phyloP scores from a whole-genome alignment of 495 filamentous ascomycete species.

The Annulohypoxylon maeteangense region DNA sequence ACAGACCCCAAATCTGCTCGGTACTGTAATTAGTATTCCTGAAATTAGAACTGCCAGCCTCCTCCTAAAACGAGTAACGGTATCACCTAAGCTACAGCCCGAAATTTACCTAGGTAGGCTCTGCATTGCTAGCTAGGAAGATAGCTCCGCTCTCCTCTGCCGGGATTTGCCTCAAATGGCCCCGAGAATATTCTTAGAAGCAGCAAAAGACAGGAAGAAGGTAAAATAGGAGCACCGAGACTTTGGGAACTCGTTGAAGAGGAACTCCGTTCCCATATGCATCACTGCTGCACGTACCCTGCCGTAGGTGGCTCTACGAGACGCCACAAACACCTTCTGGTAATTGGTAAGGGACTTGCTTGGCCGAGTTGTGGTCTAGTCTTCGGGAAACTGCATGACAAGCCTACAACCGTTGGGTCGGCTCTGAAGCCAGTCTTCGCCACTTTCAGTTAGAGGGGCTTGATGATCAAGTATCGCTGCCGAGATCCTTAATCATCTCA shows the following conservation, averaged over 20 bases:
- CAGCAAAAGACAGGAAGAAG: background rate
- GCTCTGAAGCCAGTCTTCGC: slow-evolving; percentile 33
- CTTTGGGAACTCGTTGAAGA: slow-evolving; percentile 35
- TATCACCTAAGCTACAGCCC: slow-evolving; percentile 18
- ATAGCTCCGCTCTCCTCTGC: slow-evolving; percentile 1
- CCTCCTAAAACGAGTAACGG: slow-evolving; percentile 8
- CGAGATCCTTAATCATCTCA: slow-evolving; percentile 22
- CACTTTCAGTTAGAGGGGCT: slow-evolving; percentile 41
- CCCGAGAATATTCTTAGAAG: background rate
- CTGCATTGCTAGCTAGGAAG: background rate
- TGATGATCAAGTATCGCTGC: slow-evolving; percentile 33
- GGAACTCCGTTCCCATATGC: slow-evolving; percentile 44
- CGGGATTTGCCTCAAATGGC: slow-evolving; percentile 5
- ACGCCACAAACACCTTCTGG: slow-evolving; percentile 51
- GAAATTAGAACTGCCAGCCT: slow-evolving; percentile 33
- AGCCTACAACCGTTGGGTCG: slow-evolving; percentile 46
- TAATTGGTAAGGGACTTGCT: slow-evolving; percentile 46
- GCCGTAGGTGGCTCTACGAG: slow-evolving; percentile 48
- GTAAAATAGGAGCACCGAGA: slow-evolving; percentile 29
- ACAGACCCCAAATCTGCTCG: slow-evolving; percentile 38
- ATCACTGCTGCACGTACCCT: slow-evolving; percentile 48
- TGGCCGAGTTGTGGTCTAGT: slow-evolving; percentile 45
- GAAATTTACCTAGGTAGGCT: slow-evolving; percentile 5
- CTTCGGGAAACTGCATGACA: slow-evolving; percentile 47
- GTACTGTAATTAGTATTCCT: slow-evolving; percentile 40